Conservation (phyloP, 2,329 filamentous ascomycete species). For the Trichophyton benhamiae region DNA sequence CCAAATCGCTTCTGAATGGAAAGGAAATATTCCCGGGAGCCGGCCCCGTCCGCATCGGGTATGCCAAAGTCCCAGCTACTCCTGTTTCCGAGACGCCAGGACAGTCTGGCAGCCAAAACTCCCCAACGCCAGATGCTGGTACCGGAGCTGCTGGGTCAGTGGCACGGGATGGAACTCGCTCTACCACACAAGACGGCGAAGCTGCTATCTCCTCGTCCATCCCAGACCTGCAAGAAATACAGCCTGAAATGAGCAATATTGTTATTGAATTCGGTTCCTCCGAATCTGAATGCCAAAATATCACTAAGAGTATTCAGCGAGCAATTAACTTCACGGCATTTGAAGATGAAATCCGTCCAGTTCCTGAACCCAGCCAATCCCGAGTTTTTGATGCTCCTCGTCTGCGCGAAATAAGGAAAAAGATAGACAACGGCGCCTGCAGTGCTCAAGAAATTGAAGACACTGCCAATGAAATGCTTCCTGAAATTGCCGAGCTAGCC, state of each 20-base stretch:
- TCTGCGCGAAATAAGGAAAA: slow-evolving; percentile 88
- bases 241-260: slow-evolving; percentile 71
- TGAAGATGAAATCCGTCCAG: slow-evolving; percentile 71
- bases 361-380: slow-evolving; percentile 77
- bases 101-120: slow-evolving; percentile 74
- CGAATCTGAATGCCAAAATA: slow-evolving; percentile 62
- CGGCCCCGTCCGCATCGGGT: slow-evolving; percentile 88
- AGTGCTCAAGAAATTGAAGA: slow-evolving; percentile 79
- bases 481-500: slow-evolving; percentile 86
- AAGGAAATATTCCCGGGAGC: slow-evolving; percentile 98
- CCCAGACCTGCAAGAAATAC: slow-evolving; percentile 63
- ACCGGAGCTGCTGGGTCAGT: slow-evolving; percentile 22
- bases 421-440: slow-evolving; percentile 89
- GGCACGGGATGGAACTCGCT: slow-evolving; percentile 13
- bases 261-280: slow-evolving; percentile 78
- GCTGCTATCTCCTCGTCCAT: slow-evolving; percentile 41
- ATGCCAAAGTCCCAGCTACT: slow-evolving; percentile 86
- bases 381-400: slow-evolving; percentile 88
- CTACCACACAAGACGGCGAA: slow-evolving; percentile 22
- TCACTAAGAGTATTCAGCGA: slow-evolving; percentile 59
- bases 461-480: slow-evolving; percentile 85
- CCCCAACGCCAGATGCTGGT: slow-evolving; percentile 81
- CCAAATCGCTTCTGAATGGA: slow-evolving; percentile 77
- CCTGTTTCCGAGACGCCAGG: slow-evolving; percentile 70
- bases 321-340: slow-evolving; percentile 65